Percentiles rank a stretch among this genome's conserved stretches.
Conservation (phyloP, 371 early-diverging fungal species). For the Parasitella parasitica region DNA sequence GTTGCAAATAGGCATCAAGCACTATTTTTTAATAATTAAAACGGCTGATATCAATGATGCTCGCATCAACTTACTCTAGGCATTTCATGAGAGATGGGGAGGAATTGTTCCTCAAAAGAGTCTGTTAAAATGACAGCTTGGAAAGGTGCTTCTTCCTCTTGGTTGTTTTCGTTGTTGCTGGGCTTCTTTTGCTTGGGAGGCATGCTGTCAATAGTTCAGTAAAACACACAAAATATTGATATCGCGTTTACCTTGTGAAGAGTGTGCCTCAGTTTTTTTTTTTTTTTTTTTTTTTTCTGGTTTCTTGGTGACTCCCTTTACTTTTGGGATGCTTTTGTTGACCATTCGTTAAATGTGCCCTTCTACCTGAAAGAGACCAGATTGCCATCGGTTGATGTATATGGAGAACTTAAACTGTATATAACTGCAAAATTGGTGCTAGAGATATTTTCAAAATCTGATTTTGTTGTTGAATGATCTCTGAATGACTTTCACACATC, state of each 20-base stretch:
- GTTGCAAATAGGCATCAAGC: constrained; percentile 91
- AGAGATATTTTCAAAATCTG: no score
- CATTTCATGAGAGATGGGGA: constrained; percentile 83
- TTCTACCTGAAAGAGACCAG: no score
- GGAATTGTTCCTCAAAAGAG: constrained; percentile 84
- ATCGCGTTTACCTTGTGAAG: not conserved
- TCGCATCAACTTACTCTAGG: constrained; percentile 68
- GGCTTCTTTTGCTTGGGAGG: constrained; percentile 42
- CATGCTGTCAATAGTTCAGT: constrained; percentile 20
- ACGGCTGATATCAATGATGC: not conserved
- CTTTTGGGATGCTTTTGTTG: no score
- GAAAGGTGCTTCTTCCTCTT: constrained; percentile 58
- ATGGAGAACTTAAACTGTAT: no score
- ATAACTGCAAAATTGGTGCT: no score
- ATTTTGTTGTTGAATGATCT: no score
- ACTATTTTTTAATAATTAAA: constrained; percentile 57
- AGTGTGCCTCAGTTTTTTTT: constrained; percentile 1
- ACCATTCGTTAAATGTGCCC: no score
- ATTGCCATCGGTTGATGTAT: no score
- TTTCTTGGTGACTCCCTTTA: not conserved
- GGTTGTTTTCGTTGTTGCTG: constrained; percentile 25
- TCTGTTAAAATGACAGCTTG: constrained; percentile 95
- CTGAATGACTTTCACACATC: no score
- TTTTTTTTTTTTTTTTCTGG: no score
- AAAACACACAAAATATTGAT: not conserved